Evolutionary conservation across 306 rosid genomes (phyloP).

Genomic region (Cercis canadensis): DNA sequence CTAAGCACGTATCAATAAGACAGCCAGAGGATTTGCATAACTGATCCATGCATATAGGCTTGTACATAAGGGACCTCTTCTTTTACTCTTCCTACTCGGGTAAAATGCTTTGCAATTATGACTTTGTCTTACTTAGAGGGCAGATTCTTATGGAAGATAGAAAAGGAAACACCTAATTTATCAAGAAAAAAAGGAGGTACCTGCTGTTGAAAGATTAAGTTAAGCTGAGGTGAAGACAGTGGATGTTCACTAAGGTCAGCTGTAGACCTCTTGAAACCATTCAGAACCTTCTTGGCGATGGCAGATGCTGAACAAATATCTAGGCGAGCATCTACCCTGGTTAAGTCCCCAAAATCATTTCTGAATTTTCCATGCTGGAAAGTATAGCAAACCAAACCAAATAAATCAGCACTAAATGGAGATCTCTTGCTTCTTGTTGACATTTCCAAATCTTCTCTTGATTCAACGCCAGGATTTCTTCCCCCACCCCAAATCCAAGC

Average conservation of each 20-base stretch:
- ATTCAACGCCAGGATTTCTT: constrained; percentile 25
- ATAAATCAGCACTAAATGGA: constrained; percentile 50
- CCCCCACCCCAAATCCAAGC: constrained; percentile 48
- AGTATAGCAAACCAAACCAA: constrained; percentile 81
- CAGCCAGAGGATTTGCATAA: constrained; percentile 8
- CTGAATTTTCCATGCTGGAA: constrained; percentile 77
- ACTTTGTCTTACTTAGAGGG: constrained; percentile 12
- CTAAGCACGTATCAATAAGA: too few species aligned
- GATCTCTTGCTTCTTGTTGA: constrained; percentile 43
- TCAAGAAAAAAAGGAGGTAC: constrained; percentile 40
- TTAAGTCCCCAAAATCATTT: constrained; percentile 61
- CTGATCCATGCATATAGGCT: not conserved
- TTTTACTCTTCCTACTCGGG: not conserved
- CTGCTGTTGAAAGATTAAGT: constrained; percentile 91
- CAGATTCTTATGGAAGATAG: constrained; percentile 1
- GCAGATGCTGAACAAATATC: constrained; percentile 79
- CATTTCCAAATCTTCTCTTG: constrained; percentile 36
- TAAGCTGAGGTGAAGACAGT: constrained; percentile 70
- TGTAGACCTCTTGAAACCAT: constrained; percentile 55
- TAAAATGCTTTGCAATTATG: constrained; percentile 18
- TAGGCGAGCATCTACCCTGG: constrained; percentile 83
- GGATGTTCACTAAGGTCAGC: constrained; percentile 44
- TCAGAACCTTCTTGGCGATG: constrained; percentile 61
- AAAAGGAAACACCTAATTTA: not conserved
- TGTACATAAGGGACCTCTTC: not conserved